Evolutionary conservation across 2,329 filamentous ascomycete species (phyloP).

Genomic region (Aureobasidium sp.): DNA sequence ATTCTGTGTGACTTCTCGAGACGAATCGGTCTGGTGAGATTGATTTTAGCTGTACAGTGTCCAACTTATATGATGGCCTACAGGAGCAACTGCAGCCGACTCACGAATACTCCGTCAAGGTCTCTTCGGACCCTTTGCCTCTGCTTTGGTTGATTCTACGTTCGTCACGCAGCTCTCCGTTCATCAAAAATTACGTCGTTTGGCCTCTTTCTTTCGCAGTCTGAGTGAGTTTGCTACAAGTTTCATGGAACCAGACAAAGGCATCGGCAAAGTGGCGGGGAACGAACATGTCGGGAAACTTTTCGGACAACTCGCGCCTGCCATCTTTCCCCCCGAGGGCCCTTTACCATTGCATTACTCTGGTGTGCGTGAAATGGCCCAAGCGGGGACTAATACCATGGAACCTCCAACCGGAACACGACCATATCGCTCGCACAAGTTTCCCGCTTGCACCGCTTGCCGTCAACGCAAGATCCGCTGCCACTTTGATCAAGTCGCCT

Average conservation of each 20-base stretch:
- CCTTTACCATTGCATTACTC: not conserved
- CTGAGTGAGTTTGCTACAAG: not conserved
- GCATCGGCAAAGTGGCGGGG: not conserved
- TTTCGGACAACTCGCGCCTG: not conserved
- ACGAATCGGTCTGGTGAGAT: not conserved
- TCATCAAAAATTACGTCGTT: not conserved
- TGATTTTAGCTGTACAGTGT: not conserved
- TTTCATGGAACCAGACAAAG: not conserved
- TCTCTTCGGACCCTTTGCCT: not conserved
- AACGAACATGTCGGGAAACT: constrained; percentile 1
- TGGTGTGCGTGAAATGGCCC: not conserved
- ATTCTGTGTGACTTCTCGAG: not conserved
- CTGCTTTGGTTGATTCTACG: too few relatives aligned
- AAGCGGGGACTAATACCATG: not conserved
- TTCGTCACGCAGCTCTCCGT: too few relatives aligned
- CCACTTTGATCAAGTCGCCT: constrained; percentile 26
- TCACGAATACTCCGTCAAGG: not conserved
- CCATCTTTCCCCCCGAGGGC: not conserved
- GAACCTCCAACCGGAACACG: constrained; percentile 14
- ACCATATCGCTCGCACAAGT: constrained; percentile 35
- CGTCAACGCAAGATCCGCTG: constrained; percentile 34
- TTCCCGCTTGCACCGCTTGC: constrained; percentile 34
- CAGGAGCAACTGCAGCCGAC: not conserved
- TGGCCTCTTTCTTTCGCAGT: not conserved
- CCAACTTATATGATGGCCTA: not conserved